Conservation (phyloP, 495 filamentous ascomycete genomes). For the Endocarpon pusillum region DNA sequence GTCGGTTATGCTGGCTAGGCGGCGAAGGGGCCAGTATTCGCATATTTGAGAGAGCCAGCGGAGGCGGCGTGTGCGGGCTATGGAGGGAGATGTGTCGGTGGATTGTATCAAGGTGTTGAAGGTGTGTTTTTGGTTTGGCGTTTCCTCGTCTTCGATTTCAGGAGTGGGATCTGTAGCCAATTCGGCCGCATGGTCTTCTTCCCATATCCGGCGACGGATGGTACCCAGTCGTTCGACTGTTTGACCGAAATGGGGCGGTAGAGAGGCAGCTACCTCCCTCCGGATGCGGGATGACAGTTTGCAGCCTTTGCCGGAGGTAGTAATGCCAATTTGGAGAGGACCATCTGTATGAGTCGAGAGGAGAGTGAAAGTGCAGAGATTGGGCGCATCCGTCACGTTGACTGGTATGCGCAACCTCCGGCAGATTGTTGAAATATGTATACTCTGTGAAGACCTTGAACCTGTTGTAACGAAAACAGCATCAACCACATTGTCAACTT, state of each 20-base stretch:
- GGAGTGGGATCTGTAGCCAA: constrained; percentile 20
- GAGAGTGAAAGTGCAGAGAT: constrained; percentile 79
- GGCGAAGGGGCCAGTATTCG: constrained; percentile 90
- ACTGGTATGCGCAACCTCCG: constrained; percentile 69
- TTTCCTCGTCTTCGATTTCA: constrained; percentile 52
- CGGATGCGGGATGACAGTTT: constrained; percentile 85
- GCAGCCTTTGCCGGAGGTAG: constrained; percentile 88
- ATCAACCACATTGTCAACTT: constrained; percentile 68
- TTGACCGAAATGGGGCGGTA: constrained; percentile 66
- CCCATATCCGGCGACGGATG: constrained; percentile 59
- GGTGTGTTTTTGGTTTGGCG: constrained; percentile 55
- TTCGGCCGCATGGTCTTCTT: constrained; percentile 50
- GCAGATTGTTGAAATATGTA: constrained; percentile 60
- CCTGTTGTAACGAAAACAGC: constrained; percentile 74
- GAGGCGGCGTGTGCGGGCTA: constrained; percentile 63
- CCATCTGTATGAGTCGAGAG: constrained; percentile 80
- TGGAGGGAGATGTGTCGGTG: constrained; percentile 50
- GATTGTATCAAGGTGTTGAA: constrained; percentile 65
- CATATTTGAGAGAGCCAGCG: constrained; percentile 93
- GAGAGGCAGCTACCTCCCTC: constrained; percentile 62
- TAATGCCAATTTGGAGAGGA: constrained; percentile 86
- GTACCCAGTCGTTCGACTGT: constrained; percentile 66
- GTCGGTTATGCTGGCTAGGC: constrained; percentile 63
- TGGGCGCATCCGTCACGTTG: constrained; percentile 78
- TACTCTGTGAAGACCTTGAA: constrained; percentile 34